Base-by-base conservation (phyloP, 2,329 filamentous ascomycete genomes). In the Fusarium beomiforme region DNA sequence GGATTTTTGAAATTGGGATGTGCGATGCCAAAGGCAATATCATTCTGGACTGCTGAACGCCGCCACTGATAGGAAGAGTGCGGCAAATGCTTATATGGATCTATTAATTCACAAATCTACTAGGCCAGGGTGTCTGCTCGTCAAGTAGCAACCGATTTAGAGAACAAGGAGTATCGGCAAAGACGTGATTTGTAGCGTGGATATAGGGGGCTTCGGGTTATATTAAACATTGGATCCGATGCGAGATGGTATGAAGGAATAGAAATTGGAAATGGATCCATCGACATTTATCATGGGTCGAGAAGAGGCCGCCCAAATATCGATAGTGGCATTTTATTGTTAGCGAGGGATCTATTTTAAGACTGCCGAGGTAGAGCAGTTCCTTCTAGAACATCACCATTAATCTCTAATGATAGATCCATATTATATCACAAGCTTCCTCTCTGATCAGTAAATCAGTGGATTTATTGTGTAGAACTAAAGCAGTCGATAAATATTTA, bases 141-240 rank as follows among this genome's bases (percentile, higher is more conserved):
- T n/a, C n/a, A n/a, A n/a, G n/a, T n/a, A n/a, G n/a, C n/a, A n/a
- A n/a, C n/a, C n/a, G n/a, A n/a, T n/a, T n/a, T n/a, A n/a, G n/a
- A n/a, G n/a, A n/a, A n/a, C n/a, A n/a, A n/a, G n/a, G n/a, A n/a
- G n/a, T n/a, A n/a, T n/a, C n/a, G n/a, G n/a, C n/a, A n/a, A n/a
- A n/a, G n/a, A n/a, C n/a, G n/a, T n/a, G n/a, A n/a, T n/a, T n/a
- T n/a, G n/a, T n/a, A n/a, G n/a, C n/a, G n/a, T n/a, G n/a, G n/a
- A n/a, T n/a, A n/a, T 42, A 50, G 34, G 64, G 54, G 53, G 26
- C 21, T 11, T 8, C 29, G 47, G 54, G 14, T 31, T 36, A 50
- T 56, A 53, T 61, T 51, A 41, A 41, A 56, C 57, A 50, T n/a
- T n/a, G n/a, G n/a, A n/a, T 51, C 34, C 61, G 57, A 62, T 63